A percentile compares a stretch with the other conserved stretches of the same genome.
Conservation (phyloP, 2,329 filamentous ascomycete genomes). For the Colletotrichum lentis region DNA sequence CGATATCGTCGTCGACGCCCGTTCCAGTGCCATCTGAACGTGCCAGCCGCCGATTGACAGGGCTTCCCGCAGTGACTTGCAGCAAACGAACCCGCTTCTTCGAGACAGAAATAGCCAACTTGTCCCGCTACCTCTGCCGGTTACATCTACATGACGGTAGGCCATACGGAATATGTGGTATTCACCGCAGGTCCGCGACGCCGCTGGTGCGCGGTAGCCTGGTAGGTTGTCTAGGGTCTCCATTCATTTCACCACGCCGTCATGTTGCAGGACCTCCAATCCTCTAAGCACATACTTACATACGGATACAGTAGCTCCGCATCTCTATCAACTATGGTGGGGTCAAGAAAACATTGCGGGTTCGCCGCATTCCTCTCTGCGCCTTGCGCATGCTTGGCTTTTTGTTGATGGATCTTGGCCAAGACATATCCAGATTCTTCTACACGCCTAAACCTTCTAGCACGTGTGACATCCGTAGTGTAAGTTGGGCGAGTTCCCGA, state of each 20-base stretch:
- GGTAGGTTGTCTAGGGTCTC: not conserved
- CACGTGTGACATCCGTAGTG: too few relatives aligned
- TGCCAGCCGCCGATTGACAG: too few relatives aligned
- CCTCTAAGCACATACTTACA: not conserved
- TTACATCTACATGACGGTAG: not conserved
- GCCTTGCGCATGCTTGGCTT: conserved; percentile 9
- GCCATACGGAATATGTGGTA: not conserved
- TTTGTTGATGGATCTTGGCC: conserved; percentile 4
- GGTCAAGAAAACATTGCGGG: conserved; percentile 7
- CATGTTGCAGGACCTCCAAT: not conserved
- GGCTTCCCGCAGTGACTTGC: not conserved
- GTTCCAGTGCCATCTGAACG: too few relatives aligned
- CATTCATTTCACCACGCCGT: not conserved
- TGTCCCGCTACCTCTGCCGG: not conserved
- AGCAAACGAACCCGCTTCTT: not conserved
- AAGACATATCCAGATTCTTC: not conserved
- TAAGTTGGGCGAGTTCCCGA: not conserved
- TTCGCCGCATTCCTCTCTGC: not conserved
- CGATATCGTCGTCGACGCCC: not conserved
- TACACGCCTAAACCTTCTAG: too few relatives aligned
- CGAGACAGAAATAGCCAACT: conserved; percentile 3
- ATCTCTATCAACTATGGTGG: not conserved
- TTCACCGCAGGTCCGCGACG: not conserved
- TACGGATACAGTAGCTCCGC: too few relatives aligned
- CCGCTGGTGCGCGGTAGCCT: too few relatives aligned